These are phyloP conservation scores for Monosporascus sp. DNA, from an alignment of 2,329 filamentous ascomycete genomes.

Conservation along the genomic window DNA sequence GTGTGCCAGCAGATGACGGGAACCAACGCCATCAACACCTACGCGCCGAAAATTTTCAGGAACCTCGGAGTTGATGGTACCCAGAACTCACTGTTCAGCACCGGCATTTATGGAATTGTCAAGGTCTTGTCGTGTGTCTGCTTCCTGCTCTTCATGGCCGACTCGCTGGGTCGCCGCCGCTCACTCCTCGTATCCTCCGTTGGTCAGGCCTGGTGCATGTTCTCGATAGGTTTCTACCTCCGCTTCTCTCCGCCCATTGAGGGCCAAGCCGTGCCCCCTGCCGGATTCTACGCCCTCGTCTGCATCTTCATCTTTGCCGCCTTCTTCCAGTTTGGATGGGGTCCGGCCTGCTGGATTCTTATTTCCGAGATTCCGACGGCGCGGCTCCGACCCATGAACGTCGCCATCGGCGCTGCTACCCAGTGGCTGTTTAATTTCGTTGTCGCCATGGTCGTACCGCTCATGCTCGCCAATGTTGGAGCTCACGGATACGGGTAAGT, in stretches of 20 bases:
- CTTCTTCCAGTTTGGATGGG: constrained; percentile 64
- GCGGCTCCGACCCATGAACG: constrained; percentile 44
- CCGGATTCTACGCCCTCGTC: constrained; percentile 61
- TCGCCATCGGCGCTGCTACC: constrained; percentile 55
- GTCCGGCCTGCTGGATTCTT: constrained; percentile 60
- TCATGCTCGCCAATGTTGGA: constrained; percentile 52
- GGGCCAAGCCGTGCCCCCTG: constrained; percentile 47
- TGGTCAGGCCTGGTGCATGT: constrained; percentile 57
- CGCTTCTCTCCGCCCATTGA: constrained; percentile 49
- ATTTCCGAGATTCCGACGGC: constrained; percentile 62
- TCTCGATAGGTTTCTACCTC: constrained; percentile 63
- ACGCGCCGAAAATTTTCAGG: constrained; percentile 28
- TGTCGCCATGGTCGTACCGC: constrained; percentile 57
- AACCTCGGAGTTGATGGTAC: constrained; percentile 38
- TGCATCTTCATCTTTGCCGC: constrained; percentile 65
- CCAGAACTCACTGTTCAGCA: constrained; percentile 52
- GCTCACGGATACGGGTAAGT: constrained; percentile 32
- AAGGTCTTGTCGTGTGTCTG: constrained; percentile 53
- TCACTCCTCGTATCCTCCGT: constrained; percentile 54
- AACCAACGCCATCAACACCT: constrained; percentile 32
- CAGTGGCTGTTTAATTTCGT: constrained; percentile 65
- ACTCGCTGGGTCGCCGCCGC: constrained; percentile 54
- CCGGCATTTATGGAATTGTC: constrained; percentile 59
- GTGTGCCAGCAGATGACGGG: constrained; percentile 72
- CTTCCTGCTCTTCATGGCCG: constrained; percentile 56